phyloP scores from a whole-genome alignment of 345 rosid genomes.

The Angophora floribunda region DNA sequence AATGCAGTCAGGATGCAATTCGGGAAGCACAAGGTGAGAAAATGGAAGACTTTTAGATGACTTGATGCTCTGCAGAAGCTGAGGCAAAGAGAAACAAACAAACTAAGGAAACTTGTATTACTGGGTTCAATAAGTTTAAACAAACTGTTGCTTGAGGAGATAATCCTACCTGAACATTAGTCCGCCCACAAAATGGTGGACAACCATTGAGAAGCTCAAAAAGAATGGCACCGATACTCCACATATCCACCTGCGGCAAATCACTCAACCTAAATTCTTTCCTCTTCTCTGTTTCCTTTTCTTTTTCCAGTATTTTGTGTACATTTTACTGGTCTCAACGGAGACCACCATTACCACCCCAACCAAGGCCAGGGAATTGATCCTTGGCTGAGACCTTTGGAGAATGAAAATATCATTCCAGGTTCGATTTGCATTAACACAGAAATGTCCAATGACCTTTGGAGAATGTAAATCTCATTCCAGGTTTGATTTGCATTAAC shows the following conservation, averaged over 20 bases:
- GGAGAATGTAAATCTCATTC: background rate
- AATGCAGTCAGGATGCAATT: slow-evolving; percentile 43
- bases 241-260: slow-evolving; percentile 53
- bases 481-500: background rate
- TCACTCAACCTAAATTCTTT: background rate
- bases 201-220: slow-evolving; percentile 65
- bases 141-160: background rate
- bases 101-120: background rate
- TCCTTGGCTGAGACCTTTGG: background rate
- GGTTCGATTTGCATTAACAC: background rate
- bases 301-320: background rate
- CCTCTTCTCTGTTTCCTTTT: background rate
- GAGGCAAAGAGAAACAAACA: background rate
- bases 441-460: background rate
- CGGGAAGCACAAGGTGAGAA: slow-evolving; percentile 30
- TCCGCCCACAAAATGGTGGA: slow-evolving; percentile 51
- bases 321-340: background rate
- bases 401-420: background rate
- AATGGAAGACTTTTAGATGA: slow-evolving; percentile 44
- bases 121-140: background rate
- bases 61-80: slow-evolving; percentile 14
- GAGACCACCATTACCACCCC: background rate
- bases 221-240: slow-evolving; percentile 65
- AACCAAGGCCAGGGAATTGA: background rate
- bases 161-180: slow-evolving; percentile 47